Evolutionary conservation across 148 eudicot genomes (phyloP).

Genomic region (Heliosperma pusillum): DNA sequence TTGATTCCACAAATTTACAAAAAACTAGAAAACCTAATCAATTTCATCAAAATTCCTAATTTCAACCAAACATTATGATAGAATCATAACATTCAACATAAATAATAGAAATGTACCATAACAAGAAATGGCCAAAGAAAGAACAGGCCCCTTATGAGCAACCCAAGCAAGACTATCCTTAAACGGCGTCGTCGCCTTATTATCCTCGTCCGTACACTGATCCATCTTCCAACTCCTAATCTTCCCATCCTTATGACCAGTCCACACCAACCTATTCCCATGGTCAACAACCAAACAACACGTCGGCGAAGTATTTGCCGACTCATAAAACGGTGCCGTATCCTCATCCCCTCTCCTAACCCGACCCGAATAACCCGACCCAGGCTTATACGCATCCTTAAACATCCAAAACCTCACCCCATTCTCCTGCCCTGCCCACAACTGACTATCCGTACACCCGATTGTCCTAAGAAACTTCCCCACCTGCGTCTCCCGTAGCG

Average conservation of each 20-base stretch:
- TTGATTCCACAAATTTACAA: neutral
- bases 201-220: slow-evolving; percentile 29
- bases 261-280: slow-evolving; percentile 80
- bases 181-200: slow-evolving; percentile 36
- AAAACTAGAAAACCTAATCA: neutral
- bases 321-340: slow-evolving; percentile 85
- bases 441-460: slow-evolving; percentile 72
- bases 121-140: slow-evolving; percentile 57
- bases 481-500: slow-evolving; percentile 86
- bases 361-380: slow-evolving; percentile 63
- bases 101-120: slow-evolving; percentile 43
- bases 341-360: slow-evolving; percentile 85
- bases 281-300: slow-evolving; percentile 64
- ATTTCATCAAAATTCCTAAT: neutral
- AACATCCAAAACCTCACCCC: slow-evolving; percentile 85
- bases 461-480: slow-evolving; percentile 77
- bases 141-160: slow-evolving; percentile 83
- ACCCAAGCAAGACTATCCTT: slow-evolving; percentile 78
- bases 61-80: neutral
- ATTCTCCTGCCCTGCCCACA: slow-evolving; percentile 94
- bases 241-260: slow-evolving; percentile 93
- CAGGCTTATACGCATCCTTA: slow-evolving; percentile 54
- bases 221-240: slow-evolving; percentile 94
- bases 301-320: slow-evolving; percentile 56
- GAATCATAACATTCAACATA: too few relatives aligned